phyloP scores from a whole-genome alignment of 2,329 filamentous ascomycete species.

The Penicillium concentricum region DNA sequence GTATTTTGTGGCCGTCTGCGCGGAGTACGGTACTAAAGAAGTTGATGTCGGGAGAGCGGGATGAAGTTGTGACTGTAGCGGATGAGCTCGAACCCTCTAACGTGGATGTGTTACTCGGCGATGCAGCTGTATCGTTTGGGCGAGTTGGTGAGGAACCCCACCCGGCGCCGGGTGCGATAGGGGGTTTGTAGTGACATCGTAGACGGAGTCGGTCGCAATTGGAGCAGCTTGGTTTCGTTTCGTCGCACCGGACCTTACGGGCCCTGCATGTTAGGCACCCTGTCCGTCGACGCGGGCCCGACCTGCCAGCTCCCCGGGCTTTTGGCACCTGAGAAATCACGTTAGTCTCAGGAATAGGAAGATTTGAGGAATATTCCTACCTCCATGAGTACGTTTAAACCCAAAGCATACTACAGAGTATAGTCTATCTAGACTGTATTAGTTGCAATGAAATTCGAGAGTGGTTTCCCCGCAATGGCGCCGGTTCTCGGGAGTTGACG shows the following conservation, averaged over 20 bases:
- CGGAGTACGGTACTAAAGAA: conserved; percentile 32
- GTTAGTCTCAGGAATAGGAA: conserved; percentile 13
- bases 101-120: neutral
- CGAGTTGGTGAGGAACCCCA: conserved; percentile 1
- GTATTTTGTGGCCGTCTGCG: conserved; percentile 21
- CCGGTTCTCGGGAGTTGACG: neutral
- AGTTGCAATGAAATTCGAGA: neutral
- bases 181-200: conserved; percentile 30
- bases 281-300: conserved; percentile 35
- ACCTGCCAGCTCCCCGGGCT: conserved; percentile 35
- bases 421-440: neutral
- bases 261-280: conserved; percentile 38
- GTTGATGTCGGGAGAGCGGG: conserved; percentile 23
- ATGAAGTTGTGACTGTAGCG: neutral
- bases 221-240: conserved; percentile 34
- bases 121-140: neutral
- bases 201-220: conserved; percentile 36
- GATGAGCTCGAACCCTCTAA: neutral
- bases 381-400: conserved; percentile 20
- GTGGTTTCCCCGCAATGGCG: neutral
- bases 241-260: conserved; percentile 39
- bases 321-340: conserved; percentile 18
- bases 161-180: conserved; percentile 17
- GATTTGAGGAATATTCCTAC: conserved; percentile 3
- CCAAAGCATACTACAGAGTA: neutral